Evolutionary conservation across 2,329 filamentous ascomycete genomes (phyloP), one percentile per base, ranked within the genome.

Genomic region (Camillea tinctor): DNA sequence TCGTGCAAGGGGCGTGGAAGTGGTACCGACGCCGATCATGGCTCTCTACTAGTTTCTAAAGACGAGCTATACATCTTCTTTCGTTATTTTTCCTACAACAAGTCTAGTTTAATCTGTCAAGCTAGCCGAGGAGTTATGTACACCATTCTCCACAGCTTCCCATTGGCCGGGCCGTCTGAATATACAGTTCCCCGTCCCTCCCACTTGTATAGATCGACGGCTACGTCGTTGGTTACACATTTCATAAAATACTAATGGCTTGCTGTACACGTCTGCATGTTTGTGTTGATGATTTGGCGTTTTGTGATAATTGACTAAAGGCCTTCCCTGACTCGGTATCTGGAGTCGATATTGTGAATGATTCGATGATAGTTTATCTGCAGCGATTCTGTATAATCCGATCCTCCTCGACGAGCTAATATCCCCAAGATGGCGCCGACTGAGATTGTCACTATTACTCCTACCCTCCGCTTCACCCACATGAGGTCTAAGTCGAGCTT

Each of bases 71-170:
- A 23, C 21, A 4, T 30, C n/a, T n/a, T 44, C 36, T 50, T 40
- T 71, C 67, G 68, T 67, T 68, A 71, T 61, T 68, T 66, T 71
- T 30, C 50, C 69, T 58, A 11, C 21, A 67, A 65, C 52, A 36
- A 59, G 69, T 62, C 54, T 71, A 71, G 69, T 59, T 50, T 52
- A 23, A 67, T 40, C 61, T 66, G 53, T 64, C 64, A 65, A 62
- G 51, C 24, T 51, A 54, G 61, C 61, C 61, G 54, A 56, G 56
- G 62, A 40, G 56, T 62, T 54, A 56, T 56, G 61, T 55, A 59
- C 58, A 52, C 55, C 57, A 60, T 56, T 53, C 60, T 55, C 22
- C 30, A 20, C 36, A 51, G 44, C 23, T 44, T 58, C 30, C 40
- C 15, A 62, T 60, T 61, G 52, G 60, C 36, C 57, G 23, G 20